Conservation (phyloP, 2,329 filamentous ascomycete species). For the Drechslerella stenobrocha region DNA sequence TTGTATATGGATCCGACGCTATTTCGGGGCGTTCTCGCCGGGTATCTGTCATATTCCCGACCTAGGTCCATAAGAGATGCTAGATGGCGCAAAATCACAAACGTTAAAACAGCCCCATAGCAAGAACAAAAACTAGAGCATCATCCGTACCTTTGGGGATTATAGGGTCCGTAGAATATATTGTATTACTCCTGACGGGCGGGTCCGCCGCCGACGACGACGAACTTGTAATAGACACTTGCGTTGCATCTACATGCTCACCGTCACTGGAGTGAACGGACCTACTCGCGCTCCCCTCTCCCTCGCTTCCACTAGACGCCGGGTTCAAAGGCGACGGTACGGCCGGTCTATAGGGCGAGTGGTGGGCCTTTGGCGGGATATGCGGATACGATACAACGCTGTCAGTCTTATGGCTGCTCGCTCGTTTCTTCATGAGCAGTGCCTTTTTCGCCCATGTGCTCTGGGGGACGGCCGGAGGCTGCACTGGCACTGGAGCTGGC, state of each 20-base stretch:
- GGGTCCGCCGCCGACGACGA: conserved; percentile 17
- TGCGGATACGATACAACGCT: conserved; percentile 20
- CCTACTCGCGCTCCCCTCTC: conserved; percentile 16
- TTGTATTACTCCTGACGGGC: conserved; percentile 9
- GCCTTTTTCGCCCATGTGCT: conserved; percentile 44
- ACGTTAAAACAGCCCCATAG: background rate
- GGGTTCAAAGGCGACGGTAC: conserved; percentile 54
- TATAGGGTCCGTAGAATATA: conserved; percentile 26
- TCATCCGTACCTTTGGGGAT: conserved; percentile 23
- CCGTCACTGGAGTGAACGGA: conserved; percentile 25
- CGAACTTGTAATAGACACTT: background rate
- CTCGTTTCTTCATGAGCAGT: conserved; percentile 29
- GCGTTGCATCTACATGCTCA: conserved; percentile 4
- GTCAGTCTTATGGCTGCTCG: conserved; percentile 15
- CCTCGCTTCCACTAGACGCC: conserved; percentile 46
- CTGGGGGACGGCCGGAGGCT: conserved; percentile 33
- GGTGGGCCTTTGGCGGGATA: conserved; percentile 19
- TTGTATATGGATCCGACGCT: conserved; percentile 25
- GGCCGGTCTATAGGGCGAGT: conserved; percentile 52
- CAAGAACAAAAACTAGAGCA: background rate
- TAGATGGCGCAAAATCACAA: conserved; percentile 6
- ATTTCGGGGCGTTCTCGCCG: conserved; percentile 33
- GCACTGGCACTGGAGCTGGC: conserved; percentile 36
- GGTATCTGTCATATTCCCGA: conserved; percentile 44
- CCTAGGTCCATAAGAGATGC: conserved; percentile 42